Evolutionary conservation across 768 basidiomycete genomes (phyloP), one percentile per base, ranked within the genome.

Genomic region (Boletus reticulatus): DNA sequence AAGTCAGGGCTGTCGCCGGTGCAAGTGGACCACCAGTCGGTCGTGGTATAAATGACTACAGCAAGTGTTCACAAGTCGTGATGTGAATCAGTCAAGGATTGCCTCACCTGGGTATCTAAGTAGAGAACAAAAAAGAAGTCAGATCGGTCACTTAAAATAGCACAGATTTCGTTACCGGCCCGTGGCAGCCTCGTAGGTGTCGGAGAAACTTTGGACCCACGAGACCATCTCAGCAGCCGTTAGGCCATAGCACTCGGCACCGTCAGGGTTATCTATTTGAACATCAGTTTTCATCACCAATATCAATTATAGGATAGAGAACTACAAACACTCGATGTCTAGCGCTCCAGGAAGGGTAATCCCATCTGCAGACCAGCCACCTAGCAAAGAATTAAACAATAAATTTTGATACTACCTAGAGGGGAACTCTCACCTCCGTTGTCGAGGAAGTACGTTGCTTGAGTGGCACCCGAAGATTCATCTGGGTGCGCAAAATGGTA

Each of bases 11-110:
- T 82, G 65, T 84, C 82, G 0, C 81, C 84, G 3, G 87, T 88
- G 67, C 87, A 88, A 10, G 75, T 76, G 11, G 61, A 80, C 87
- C 87, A 88, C 86, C 86, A 88, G 65, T 79, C 73, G 12, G 83
- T 85, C 4, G 81, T 84, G 29, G 82, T 82, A 59, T 87, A 87
- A 53, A 86, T 84, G 39, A 81, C 82, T 80, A 52, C 6, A 41
- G 9, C 3, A 19, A 17, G 38, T 12, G 43, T 66, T 29, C 60
- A 22, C 27, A 43, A 45, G n/a, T 3, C 27, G 6, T 16, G n/a
- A 22, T n/a, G 16, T 1, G 6, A n/a, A 38, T 48, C 36, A 67
- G 61, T 37, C 49, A 19, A 16, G 27, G 38, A 2, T 37, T 22
- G 17, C 6, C 37, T 61, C 31, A 77, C 80, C 69, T 38, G 78